These are phyloP conservation scores for Musa troglodytarum DNA, from an alignment of 176 grass and related monocot genomes.

Conservation along the genomic window DNA sequence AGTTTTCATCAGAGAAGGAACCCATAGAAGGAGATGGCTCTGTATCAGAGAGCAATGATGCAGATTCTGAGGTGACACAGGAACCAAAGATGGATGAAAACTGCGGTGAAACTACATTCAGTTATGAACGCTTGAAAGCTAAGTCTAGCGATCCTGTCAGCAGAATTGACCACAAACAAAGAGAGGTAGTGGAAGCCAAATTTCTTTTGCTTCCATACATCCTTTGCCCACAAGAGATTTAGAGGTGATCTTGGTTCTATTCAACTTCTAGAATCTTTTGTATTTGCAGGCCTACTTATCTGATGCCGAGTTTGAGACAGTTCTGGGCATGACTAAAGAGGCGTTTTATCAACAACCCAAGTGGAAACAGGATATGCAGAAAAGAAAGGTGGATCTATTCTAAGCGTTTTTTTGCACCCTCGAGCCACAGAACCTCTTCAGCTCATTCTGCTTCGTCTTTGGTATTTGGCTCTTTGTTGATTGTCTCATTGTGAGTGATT, in stretches of 20 bases:
- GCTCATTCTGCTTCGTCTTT: background rate
- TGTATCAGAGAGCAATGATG: conserved; percentile 25
- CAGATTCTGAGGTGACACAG: conserved; percentile 34
- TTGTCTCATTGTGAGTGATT: background rate
- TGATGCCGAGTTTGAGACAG: conserved; percentile 62
- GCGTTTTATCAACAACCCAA: conserved; percentile 34
- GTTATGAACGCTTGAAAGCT: conserved; percentile 74
- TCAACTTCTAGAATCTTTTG: conserved; percentile 5
- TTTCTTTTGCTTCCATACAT: background rate
- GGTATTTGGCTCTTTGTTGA: background rate
- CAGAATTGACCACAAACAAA: conserved; percentile 82
- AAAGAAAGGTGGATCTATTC: background rate
- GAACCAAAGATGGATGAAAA: conserved; percentile 52
- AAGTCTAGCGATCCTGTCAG: conserved; percentile 68
- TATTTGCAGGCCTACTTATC: conserved; percentile 62
- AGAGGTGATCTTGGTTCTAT: background rate
- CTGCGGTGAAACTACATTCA: conserved; percentile 66
- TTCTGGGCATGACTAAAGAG: conserved; percentile 65
- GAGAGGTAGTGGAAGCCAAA: conserved; percentile 52
- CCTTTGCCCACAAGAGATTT: background rate
- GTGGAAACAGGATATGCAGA: too few species aligned
- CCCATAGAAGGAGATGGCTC: conserved; percentile 30
- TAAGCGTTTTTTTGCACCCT: conserved; percentile 6
- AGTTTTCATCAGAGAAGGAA: conserved; percentile 48
- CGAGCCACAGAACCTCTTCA: background rate